Conservation (phyloP, 257 asterid species). For the Apocynum venetum region DNA sequence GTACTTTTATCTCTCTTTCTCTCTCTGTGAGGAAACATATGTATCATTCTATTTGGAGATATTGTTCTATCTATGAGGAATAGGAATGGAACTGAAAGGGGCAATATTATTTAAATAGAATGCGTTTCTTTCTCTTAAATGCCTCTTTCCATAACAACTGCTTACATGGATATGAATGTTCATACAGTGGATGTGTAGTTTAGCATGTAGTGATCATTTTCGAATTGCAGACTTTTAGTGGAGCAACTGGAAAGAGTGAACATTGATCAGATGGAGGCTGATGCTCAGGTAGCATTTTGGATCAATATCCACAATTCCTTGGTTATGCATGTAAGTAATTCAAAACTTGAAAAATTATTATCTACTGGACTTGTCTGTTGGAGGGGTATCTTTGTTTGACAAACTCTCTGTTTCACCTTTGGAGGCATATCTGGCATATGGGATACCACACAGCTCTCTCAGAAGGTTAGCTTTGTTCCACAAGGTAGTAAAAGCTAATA, state of each 20-base stretch:
- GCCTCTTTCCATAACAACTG: background rate
- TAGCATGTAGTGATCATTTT: background rate
- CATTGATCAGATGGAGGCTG: conserved; percentile 40
- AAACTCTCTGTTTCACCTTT: conserved; percentile 8
- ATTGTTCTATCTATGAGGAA: background rate
- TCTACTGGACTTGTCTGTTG: background rate
- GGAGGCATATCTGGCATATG: conserved; percentile 59
- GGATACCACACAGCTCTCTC: conserved; percentile 61
- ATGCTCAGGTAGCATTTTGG: conserved; percentile 55
- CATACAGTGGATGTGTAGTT: background rate
- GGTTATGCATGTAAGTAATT: conserved; percentile 51
- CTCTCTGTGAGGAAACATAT: background rate
- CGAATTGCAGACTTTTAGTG: conserved; percentile 43
- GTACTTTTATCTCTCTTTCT: background rate
- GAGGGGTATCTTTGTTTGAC: conserved; percentile 11
- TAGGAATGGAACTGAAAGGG: background rate
- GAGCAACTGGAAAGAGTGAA: conserved; percentile 53
- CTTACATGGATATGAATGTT: background rate
- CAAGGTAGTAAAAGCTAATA: conserved; percentile 43
- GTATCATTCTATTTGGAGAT: background rate
- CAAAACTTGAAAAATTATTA: conserved; percentile 3
- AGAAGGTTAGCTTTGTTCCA: conserved; percentile 66
- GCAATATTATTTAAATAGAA: background rate
- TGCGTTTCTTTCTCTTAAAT: background rate
- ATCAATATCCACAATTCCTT: conserved; percentile 62